Conservation (phyloP, 495 filamentous ascomycete species). For the Annulohypoxylon maeteangense region DNA sequence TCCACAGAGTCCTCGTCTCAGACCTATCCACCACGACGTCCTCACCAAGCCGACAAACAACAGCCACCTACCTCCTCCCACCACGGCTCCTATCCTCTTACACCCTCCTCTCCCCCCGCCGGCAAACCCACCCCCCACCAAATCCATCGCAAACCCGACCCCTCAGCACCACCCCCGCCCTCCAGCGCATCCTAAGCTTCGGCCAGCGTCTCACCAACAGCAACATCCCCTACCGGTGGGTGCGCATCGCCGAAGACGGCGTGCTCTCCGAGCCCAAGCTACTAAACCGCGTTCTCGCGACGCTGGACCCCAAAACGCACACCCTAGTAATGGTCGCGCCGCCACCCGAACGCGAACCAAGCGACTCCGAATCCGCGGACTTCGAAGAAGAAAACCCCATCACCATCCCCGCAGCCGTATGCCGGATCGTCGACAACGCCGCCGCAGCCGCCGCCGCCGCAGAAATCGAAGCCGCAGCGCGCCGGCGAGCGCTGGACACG, state of each 20-base stretch:
- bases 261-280: constrained; percentile 57
- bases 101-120: neutral
- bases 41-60: constrained; percentile 23
- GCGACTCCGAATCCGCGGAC: neutral
- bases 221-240: constrained; percentile 62
- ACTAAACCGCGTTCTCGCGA: constrained; percentile 56
- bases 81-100: constrained; percentile 18
- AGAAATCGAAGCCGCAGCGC: constrained; percentile 14
- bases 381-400: no score
- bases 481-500: constrained; percentile 31
- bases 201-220: constrained; percentile 55
- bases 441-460: constrained; percentile 42
- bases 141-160: constrained; percentile 19
- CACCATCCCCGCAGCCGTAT: constrained; percentile 62
- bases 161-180: constrained; percentile 31
- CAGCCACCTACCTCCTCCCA: constrained; percentile 17
- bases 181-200: constrained; percentile 18
- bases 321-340: constrained; percentile 69
- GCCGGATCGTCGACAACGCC: constrained; percentile 69
- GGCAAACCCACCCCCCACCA: neutral
- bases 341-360: constrained; percentile 6
- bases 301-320: constrained; percentile 60
- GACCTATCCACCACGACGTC: constrained; percentile 23
- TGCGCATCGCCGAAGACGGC: constrained; percentile 63
- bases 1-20: constrained; percentile 40